Base-by-base conservation (phyloP, 352 stramenopile genomes). In the Phytophthora brassicae region DNA sequence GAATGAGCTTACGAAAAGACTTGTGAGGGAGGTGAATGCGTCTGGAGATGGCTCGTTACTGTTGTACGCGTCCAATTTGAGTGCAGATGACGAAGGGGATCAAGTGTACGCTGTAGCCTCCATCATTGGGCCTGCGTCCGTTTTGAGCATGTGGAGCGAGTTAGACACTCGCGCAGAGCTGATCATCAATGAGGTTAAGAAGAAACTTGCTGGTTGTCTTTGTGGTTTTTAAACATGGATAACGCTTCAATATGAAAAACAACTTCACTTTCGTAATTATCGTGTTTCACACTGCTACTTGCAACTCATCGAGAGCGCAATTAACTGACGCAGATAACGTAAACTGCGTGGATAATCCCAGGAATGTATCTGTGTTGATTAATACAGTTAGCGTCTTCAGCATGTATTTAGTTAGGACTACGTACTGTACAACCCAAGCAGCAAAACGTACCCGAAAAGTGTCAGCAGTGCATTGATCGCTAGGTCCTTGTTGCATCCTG, bases 401-500 rank as follows among this genome's bases (percentile, higher is more conserved):
- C 38, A 5, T 44, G 6, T 17, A 41, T n/a, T n/a, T n/a, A n/a
- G n/a, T n/a, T n/a, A n/a, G n/a, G n/a, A n/a, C n/a, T n/a, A n/a
- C n/a, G n/a, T n/a, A n/a, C n/a, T n/a, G n/a, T n/a, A n/a, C n/a
- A n/a, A n/a, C n/a, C n/a, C n/a, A n/a, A n/a, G n/a, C n/a, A n/a
- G n/a, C n/a, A n/a, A 6, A 22, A 66, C 70, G 23, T 44, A 86
- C 77, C 77, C 75, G 48, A 87, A 70, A 3, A 88, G 16, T 47
- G 79, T 89, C 51, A 90, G 76, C 63, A 90, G 48, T 11, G 71
- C 63, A 60, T 90, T 90, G 60, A 89, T 86, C 6, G 75, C 75
- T 26, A 90, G 60, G 50, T 83, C 77, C 63, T 83, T 87, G 55
- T 49, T 78, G 60, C 74, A 84, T 47, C 77, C 77, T 3, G 74